These are phyloP conservation scores for Sporothrix luriei DNA, from an alignment of 2,329 filamentous ascomycete genomes.

Conservation along the genomic window DNA sequence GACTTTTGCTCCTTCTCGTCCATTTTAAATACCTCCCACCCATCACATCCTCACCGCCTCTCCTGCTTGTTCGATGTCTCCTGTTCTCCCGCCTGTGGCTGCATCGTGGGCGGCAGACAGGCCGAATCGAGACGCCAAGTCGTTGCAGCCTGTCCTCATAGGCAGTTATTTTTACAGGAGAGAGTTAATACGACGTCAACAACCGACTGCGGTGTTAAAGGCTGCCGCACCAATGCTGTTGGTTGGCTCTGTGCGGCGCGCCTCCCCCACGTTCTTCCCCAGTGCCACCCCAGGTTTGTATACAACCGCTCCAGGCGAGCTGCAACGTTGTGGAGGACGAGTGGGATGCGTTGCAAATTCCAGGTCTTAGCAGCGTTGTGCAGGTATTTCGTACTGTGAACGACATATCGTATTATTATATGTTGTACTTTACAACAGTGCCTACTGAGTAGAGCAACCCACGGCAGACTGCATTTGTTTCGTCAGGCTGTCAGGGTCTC, in stretches of 20 bases:
- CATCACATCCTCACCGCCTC: constrained; percentile 3
- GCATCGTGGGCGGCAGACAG: background rate
- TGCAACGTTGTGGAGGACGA: background rate
- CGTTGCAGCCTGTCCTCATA: background rate
- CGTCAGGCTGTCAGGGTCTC: constrained; percentile 22
- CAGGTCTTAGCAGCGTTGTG: too few relatives aligned
- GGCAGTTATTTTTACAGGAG: too few relatives aligned
- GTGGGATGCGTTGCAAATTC: too few relatives aligned
- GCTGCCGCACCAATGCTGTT: background rate
- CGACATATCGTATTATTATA: too few relatives aligned
- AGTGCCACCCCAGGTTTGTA: background rate
- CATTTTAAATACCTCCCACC: background rate
- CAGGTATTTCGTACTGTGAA: too few relatives aligned
- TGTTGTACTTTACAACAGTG: too few relatives aligned
- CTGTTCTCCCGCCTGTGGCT: background rate
- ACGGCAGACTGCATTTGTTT: background rate
- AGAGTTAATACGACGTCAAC: too few relatives aligned
- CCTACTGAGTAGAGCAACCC: background rate
- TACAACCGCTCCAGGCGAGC: background rate
- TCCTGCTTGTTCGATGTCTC: background rate
- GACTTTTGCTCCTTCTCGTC: background rate
- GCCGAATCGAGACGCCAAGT: background rate
- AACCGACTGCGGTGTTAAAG: too few relatives aligned
- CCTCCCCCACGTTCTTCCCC: constrained; percentile 20
- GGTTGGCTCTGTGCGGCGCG: constrained; percentile 13